A percentile compares a stretch with the other conserved stretches of the same genome.
phyloP scores from a whole-genome alignment of 257 asterid genomes.

The Solanum arcanum region DNA sequence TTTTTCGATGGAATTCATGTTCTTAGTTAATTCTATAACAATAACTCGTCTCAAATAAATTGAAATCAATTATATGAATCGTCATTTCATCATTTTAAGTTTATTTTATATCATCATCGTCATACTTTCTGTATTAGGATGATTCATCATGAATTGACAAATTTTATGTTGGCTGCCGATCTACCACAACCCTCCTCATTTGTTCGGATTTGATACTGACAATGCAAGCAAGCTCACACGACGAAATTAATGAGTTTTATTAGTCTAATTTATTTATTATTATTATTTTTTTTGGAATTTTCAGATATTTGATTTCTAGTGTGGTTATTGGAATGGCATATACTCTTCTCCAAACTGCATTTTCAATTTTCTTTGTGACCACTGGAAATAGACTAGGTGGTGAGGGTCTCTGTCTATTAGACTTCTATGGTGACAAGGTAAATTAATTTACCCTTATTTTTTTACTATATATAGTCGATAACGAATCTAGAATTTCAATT shows the following conservation, averaged over 20 bases:
- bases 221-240: background rate
- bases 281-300: background rate
- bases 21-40: background rate
- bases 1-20: background rate
- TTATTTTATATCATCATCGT: background rate
- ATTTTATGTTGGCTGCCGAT: too few relatives aligned
- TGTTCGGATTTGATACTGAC: accelerated
- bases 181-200: background rate
- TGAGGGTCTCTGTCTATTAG: conserved; percentile 13
- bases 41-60: background rate
- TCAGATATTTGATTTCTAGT: conserved; percentile 34
- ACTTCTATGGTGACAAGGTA: conserved; percentile 43
- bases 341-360: conserved; percentile 30
- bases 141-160: background rate
- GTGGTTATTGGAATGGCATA: conserved; percentile 30
- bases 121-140: background rate
- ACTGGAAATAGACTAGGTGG: conserved; percentile 43
- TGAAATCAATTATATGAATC: background rate
- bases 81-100: background rate
- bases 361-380: conserved; percentile 22
- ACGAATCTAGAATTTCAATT: background rate
- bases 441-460: background rate
- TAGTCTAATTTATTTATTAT: background rate
- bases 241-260: background rate
- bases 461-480: background rate